These are phyloP conservation scores for Syzygium aqueum DNA, from an alignment of 345 rosid genomes.

Conservation along the genomic window DNA sequence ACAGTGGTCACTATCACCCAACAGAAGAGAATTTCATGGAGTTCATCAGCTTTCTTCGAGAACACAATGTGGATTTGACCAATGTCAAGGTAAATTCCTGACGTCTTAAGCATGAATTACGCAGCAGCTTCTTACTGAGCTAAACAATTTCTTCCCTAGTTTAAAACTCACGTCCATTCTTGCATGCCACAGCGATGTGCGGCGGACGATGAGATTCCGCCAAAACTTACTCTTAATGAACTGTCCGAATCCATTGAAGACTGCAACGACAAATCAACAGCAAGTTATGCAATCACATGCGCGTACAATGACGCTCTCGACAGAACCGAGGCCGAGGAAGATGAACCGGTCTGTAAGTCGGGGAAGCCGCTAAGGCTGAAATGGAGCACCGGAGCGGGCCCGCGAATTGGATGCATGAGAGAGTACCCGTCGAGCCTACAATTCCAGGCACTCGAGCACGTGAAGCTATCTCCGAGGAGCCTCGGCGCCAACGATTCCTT, in stretches of 20 bases:
- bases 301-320: not conserved
- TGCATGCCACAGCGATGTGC: constrained; percentile 14
- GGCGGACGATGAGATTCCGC: constrained; percentile 25
- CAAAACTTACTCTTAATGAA: not conserved
- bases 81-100: constrained; percentile 25
- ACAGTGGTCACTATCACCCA: constrained; percentile 51
- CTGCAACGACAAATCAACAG: not conserved
- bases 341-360: not conserved
- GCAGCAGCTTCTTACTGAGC: not conserved
- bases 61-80: constrained; percentile 25
- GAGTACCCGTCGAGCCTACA: constrained; percentile 32
- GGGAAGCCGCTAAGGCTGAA: constrained; percentile 2
- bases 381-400: constrained; percentile 40
- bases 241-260: not conserved
- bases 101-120: not conserved
- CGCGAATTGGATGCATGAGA: constrained; percentile 30
- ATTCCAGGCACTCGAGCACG: constrained; percentile 26
- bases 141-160: not conserved
- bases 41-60: constrained; percentile 26
- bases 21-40: constrained; percentile 35
- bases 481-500: not conserved
- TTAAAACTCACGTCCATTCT: not conserved
- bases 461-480: constrained; percentile 25
- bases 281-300: not conserved
- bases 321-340: not conserved